Base-by-base conservation (phyloP, 1,284 basidiomycete species). In the Thecaphora frezii region DNA sequence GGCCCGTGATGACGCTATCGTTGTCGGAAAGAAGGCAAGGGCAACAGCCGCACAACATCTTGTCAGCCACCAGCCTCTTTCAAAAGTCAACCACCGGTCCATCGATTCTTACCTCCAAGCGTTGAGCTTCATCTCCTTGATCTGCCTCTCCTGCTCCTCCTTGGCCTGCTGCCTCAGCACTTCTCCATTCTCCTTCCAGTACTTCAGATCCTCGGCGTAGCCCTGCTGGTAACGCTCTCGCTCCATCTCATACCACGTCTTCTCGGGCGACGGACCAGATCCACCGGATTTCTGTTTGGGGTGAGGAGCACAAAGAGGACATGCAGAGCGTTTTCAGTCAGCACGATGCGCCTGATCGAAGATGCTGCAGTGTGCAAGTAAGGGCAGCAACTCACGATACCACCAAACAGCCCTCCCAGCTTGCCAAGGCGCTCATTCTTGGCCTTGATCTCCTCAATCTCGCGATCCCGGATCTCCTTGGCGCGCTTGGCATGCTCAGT, bases 191-290 rank as follows among this genome's bases (percentile, higher is more conserved):
- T 89, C 84, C 39, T 82, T 82, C 77, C 94, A 88, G 80, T 92
- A 96, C 64, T 89, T 88, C 76, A 90, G 89, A 78, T 97, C 93
- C 62, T 92, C 88, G 61, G 83, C 81, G 80, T 96, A 97, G 48
- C 86, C 85, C 54, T 83, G 81, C 77, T 97, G 91, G 8, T 91
- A 92, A 72, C 94, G 88, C 39, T 85, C 84, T 12, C 94, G 88
- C 79, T 93, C 93, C 73, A 87, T 85, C 76, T 98, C 96, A 45
- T 97, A 87, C 79, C 92, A 92, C 0, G 91, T 93, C 57, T 71
- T 73, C 24, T 61, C 58, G 1, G 22, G 58, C 0, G 58, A 51
- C 8, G 58, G 19, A 18, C 44, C 45, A 1, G 53, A 50, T 36
- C 33, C 33, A 16, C 7, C 33, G 16, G 33, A 36, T 3, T 58